phyloP scores from a whole-genome alignment of 129 eudicot species.

The Ambrosia artemisiifolia region DNA sequence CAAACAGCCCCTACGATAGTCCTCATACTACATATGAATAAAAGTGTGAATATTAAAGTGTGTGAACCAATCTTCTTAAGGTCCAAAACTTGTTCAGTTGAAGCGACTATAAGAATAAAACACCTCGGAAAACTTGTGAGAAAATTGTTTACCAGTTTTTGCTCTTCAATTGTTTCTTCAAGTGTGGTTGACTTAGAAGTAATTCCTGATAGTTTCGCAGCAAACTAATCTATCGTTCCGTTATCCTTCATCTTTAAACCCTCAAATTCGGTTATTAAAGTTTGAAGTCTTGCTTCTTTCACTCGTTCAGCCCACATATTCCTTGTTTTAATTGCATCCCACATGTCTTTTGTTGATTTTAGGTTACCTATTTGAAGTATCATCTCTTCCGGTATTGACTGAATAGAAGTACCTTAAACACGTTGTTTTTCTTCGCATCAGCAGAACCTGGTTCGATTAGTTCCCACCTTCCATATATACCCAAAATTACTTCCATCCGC shows the following conservation, averaged over 20 bases:
- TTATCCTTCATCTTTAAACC: neutral
- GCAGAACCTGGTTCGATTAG: neutral
- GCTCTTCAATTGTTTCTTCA: neutral
- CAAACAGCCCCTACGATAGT: too few species aligned
- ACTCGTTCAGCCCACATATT: neutral
- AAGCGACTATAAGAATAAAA: neutral
- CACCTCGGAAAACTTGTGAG: neutral
- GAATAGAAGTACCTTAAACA: neutral
- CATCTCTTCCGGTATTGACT: neutral
- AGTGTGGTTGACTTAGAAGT: neutral
- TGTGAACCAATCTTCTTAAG: neutral
- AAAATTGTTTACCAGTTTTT: neutral
- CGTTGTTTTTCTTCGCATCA: neutral
- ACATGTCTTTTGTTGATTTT: neutral
- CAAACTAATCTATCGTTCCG: neutral
- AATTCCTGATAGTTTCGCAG: neutral
- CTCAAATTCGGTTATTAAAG: neutral
- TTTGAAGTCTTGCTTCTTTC: neutral
- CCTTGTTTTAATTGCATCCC: neutral
- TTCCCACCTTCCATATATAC: neutral
- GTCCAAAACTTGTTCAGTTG: neutral
- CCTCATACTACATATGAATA: too few species aligned
- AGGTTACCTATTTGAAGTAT: neutral
- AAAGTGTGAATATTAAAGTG: too few species aligned
- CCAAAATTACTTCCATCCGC: neutral